Percentiles rank a stretch among this genome's conserved stretches.
These are phyloP conservation scores for Arachis hypogaea DNA, from an alignment of 306 rosid genomes.

Conservation along the genomic window DNA sequence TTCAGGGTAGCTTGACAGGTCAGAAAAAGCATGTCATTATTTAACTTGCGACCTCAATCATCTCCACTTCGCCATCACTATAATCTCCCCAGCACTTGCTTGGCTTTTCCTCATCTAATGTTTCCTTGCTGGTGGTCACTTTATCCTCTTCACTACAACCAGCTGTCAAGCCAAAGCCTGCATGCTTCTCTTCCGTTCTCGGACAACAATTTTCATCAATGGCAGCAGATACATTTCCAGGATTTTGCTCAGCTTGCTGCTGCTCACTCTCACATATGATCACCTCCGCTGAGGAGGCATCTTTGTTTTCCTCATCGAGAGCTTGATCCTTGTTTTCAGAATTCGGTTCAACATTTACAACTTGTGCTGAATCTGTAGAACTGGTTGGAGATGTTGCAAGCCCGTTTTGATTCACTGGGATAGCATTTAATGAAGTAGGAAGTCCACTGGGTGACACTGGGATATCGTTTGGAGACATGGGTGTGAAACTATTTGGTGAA, in stretches of 20 bases:
- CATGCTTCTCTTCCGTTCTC: conserved; percentile 53
- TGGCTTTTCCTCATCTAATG: conserved; percentile 51
- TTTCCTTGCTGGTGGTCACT: conserved; percentile 42
- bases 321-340: conserved; percentile 45
- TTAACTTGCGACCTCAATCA: conserved; percentile 64
- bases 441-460: conserved; percentile 62
- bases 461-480: conserved; percentile 60
- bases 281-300: conserved; percentile 41
- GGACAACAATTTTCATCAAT: conserved; percentile 41
- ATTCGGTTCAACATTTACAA: conserved; percentile 43
- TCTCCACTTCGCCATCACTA: conserved; percentile 81
- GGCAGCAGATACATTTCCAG: conserved; percentile 48
- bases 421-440: conserved; percentile 53
- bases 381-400: conserved; percentile 57
- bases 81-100: conserved; percentile 93
- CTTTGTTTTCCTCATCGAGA: conserved; percentile 45
- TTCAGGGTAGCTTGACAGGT: conserved; percentile 34
- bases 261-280: conserved; percentile 54
- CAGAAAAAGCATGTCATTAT: conserved; percentile 35
- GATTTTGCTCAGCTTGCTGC: conserved; percentile 48
- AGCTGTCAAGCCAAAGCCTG: conserved; percentile 40
- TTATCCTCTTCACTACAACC: conserved; percentile 40
- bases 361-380: conserved; percentile 55
- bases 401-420: conserved; percentile 58
- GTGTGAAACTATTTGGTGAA: conserved; percentile 67